These are phyloP conservation scores for Ensete glaucum DNA, from an alignment of 176 grass and related monocot species.

Conservation along the genomic window DNA sequence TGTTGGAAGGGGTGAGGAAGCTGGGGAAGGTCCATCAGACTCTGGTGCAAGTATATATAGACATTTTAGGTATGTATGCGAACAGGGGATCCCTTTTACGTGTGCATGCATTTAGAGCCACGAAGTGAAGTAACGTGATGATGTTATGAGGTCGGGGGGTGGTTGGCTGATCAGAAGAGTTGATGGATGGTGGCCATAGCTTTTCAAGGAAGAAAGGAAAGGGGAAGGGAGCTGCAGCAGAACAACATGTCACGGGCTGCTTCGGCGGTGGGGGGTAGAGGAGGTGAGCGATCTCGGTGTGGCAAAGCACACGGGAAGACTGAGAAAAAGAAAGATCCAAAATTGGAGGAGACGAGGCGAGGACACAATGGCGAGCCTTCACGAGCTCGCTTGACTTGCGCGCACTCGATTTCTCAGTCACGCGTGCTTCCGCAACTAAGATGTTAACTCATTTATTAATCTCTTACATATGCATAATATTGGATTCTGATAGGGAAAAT, in stretches of 20 bases:
- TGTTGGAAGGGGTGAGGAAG: not conserved
- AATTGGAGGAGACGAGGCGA: too few species aligned
- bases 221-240: too few species aligned
- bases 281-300: not conserved
- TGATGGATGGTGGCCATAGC: not conserved
- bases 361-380: not conserved
- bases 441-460: too few species aligned
- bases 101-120: constrained; percentile 33
- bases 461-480: too few species aligned
- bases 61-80: too few species aligned
- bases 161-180: not conserved
- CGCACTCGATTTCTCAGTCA: too few species aligned
- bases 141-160: not conserved
- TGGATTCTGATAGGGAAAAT: too few species aligned
- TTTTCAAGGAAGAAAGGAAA: not conserved
- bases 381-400: not conserved
- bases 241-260: too few species aligned
- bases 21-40: not conserved
- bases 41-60: not conserved
- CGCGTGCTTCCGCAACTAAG: too few species aligned
- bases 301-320: not conserved
- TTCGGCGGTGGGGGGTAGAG: not conserved
- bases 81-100: not conserved
- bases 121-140: not conserved
- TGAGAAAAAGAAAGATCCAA: not conserved